phyloP scores from a whole-genome alignment of 2,329 filamentous ascomycete species.

The Sphaerulina musiva region DNA sequence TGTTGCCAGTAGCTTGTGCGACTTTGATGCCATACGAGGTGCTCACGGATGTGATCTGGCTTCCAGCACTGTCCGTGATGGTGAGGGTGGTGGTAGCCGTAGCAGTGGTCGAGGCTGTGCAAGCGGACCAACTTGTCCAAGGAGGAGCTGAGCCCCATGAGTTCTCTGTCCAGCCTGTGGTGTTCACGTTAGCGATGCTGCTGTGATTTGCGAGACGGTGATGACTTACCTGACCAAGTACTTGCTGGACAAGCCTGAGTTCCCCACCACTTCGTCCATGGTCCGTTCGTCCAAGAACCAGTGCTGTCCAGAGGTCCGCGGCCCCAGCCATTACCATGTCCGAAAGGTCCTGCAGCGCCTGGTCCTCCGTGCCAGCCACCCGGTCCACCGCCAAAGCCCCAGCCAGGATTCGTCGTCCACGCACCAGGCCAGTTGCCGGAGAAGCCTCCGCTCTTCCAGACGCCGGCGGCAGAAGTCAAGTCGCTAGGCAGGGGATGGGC shows the following conservation, averaged over 20 bases:
- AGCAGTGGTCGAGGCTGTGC: constrained; percentile 31
- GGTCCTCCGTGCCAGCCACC: constrained; percentile 15
- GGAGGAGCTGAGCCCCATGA: constrained; percentile 30
- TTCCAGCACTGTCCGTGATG: constrained; percentile 18
- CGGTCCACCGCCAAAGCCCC: constrained; percentile 7
- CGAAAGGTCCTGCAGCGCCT: constrained; percentile 24
- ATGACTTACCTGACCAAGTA: constrained; percentile 30
- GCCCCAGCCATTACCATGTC: constrained; percentile 27
- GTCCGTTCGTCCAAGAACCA: constrained; percentile 30
- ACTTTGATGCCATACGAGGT: constrained; percentile 31
- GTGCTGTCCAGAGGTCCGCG: constrained; percentile 26
- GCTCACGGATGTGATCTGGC: constrained; percentile 20
- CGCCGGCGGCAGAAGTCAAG: constrained; percentile 18
- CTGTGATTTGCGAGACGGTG: neutral
- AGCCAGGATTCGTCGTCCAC: constrained; percentile 17
- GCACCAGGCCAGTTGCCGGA: constrained; percentile 18
- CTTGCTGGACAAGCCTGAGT: constrained; percentile 29
- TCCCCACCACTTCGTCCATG: constrained; percentile 36
- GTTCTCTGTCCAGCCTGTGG: constrained; percentile 31
- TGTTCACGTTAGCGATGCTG: neutral
- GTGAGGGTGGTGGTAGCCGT: constrained; percentile 30
- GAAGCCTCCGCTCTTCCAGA: constrained; percentile 17
- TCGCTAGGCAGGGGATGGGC: constrained; percentile 26
- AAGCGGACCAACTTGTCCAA: constrained; percentile 34
- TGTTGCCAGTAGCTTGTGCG: constrained; percentile 21